Evolutionary conservation across 73 alveolate genomes (phyloP), one percentile per base, ranked within the genome.

Genomic region (Paramecium primaurelia): DNA sequence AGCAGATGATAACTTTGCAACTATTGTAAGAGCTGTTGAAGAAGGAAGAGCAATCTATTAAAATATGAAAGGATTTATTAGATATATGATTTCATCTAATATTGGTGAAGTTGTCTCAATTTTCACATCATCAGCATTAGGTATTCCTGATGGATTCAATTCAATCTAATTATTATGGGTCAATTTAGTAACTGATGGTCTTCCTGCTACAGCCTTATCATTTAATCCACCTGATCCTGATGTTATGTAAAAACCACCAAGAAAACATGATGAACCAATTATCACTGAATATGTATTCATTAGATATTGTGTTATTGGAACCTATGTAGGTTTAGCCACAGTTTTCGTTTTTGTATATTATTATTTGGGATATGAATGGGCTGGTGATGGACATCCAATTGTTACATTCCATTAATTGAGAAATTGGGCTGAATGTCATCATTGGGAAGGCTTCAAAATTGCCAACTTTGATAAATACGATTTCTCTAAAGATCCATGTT

Each of bases 151-250:
- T 28, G 99, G 99, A 68, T 95, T 99, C 93, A 98, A 99, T 34
- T 98, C 99, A 6, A 99, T 99, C 44, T 99, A 99, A 96, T 97
- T 99, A 89, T 93, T 99, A 22, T 99, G 99, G 99, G 99, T 99
- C 71, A 99, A 99, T 96, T 95, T 99, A 77, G 99, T 99, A 54
- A 99, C 99, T 93, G 99, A 97, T 86, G 99, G 99, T 20, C 98
- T 98, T 37, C 99, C 99, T 6, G 99, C 99, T 16, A 96, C 99
- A 12, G 99, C 99, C 85, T 96, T 99, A 44, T 97, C 93, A 58
- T 98, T 99, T 94, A 99, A 99, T 93, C 99, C 99, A 11, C 99
- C 99, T 18, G 99, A 99, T 93, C 96, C 97, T 32, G 99, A 97
- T 60, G 96, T 97, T 47, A 98, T 98, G 99, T 49, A 75, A 88